Evolutionary conservation across 108 stramenopile species (phyloP).

Genomic region (Pseudonitzschia delicatissima): DNA sequence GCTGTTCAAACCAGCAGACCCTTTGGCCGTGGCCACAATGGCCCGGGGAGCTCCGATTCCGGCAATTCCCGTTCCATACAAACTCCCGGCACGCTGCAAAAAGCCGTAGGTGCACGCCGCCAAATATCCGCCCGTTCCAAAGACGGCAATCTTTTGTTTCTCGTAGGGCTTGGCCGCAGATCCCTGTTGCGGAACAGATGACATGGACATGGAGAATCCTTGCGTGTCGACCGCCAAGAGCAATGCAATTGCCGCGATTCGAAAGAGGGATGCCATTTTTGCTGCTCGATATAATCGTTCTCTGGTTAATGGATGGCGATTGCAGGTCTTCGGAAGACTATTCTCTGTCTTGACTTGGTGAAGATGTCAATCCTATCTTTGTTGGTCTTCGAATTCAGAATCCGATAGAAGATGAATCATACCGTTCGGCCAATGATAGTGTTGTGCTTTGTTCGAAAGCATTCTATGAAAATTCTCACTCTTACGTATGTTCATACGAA

Average conservation of each 20-base stretch:
- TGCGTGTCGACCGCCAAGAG: neutral
- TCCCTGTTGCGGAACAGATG: slow-evolving; percentile 28
- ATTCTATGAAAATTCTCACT: no score
- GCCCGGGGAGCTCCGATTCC: slow-evolving; percentile 44
- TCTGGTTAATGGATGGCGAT: no score
- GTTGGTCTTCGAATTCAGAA: no score
- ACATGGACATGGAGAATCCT: slow-evolving; percentile 22
- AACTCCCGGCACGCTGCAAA: slow-evolving; percentile 61
- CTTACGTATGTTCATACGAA: no score
- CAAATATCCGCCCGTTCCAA: slow-evolving; percentile 76
- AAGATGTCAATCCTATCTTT: no score
- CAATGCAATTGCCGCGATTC: neutral
- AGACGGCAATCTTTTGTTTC: slow-evolving; percentile 70
- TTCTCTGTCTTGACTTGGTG: no score
- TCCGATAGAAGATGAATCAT: no score
- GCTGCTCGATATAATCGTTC: neutral
- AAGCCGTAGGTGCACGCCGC: slow-evolving; percentile 71
- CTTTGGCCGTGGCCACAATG: slow-evolving; percentile 56
- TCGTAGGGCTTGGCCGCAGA: slow-evolving; percentile 62
- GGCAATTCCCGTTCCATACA: slow-evolving; percentile 79
- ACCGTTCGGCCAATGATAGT: no score
- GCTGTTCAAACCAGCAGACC: slow-evolving; percentile 50
- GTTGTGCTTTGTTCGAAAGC: no score
- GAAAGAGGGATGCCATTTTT: neutral
- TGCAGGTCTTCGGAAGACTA: no score